These are phyloP conservation scores for Wickerhamomyces strasburgensis DNA, from an alignment of 805 yeast genomes.

Conservation along the genomic window DNA sequence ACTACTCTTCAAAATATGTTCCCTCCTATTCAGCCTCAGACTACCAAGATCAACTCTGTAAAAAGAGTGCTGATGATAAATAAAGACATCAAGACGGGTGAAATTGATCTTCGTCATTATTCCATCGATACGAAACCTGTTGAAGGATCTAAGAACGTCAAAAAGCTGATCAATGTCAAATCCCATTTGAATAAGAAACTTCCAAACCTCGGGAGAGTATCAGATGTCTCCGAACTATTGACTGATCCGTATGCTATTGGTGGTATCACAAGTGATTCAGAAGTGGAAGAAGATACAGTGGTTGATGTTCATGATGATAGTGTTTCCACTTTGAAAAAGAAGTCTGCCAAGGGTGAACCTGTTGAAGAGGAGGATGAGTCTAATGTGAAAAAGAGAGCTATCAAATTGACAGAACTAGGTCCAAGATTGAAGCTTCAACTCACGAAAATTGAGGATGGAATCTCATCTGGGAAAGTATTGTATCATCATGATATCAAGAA, in stretches of 20 bases:
- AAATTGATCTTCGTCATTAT: conserved; percentile 84
- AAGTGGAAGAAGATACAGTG: conserved; percentile 85
- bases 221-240: conserved; percentile 78
- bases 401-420: conserved; percentile 87
- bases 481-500: conserved; percentile 73
- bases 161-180: conserved; percentile 23
- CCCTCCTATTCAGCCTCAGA: conserved; percentile 89
- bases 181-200: conserved; percentile 19
- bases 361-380: conserved; percentile 18
- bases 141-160: conserved; percentile 39
- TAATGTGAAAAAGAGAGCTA: conserved; percentile 63
- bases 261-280: conserved; percentile 85
- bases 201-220: conserved; percentile 40
- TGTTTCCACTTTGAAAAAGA: conserved; percentile 19
- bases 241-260: conserved; percentile 80
- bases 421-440: conserved; percentile 78
- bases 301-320: conserved; percentile 49
- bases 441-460: conserved; percentile 87
- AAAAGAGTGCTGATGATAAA: conserved; percentile 82
- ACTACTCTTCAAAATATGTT: conserved; percentile 93
- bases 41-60: conserved; percentile 66
- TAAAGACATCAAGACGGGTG: conserved; percentile 64
- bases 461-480: conserved; percentile 82
- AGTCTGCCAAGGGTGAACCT: conserved; percentile 7
- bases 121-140: conserved; percentile 82